Conservation (phyloP, 1,284 basidiomycete species). For the Trichosporon sp. region DNA sequence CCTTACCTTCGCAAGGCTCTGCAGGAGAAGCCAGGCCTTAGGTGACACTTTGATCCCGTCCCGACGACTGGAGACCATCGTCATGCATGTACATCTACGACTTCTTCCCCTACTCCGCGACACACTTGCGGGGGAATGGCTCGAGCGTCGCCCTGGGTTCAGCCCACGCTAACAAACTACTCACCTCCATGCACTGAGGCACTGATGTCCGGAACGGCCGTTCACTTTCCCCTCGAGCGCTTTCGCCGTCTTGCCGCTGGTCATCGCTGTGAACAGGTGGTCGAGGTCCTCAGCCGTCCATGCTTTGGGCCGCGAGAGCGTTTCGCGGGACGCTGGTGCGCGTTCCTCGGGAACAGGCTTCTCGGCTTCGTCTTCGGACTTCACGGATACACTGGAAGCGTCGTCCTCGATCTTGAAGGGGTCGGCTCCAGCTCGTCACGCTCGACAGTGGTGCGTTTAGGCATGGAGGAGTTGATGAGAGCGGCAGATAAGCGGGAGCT, state of each 20-base stretch:
- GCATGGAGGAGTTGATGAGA: too few species aligned
- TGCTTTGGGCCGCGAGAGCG: background rate
- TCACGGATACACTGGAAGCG: background rate
- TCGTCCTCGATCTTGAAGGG: too few species aligned
- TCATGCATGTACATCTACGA: background rate
- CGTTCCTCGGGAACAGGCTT: background rate
- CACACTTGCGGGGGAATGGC: background rate
- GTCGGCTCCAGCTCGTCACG: too few species aligned
- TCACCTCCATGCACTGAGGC: background rate
- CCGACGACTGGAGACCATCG: background rate
- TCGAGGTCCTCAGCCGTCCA: background rate
- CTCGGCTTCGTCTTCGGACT: background rate
- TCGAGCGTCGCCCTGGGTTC: background rate
- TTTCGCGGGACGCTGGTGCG: background rate
- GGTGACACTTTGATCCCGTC: background rate
- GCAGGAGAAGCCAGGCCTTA: constrained; percentile 21
- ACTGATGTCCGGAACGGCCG: background rate
- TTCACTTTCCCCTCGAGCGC: background rate
- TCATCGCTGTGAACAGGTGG: background rate
- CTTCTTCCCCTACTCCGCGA: background rate
- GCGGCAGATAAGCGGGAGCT: too few species aligned
- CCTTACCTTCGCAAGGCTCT: constrained; percentile 21
- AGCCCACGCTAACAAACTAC: background rate
- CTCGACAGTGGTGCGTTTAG: too few species aligned
- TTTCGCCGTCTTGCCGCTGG: background rate